These are phyloP conservation scores for Heterobasidion annosum DNA, from an alignment of 1,284 basidiomycete species.

Conservation along the genomic window DNA sequence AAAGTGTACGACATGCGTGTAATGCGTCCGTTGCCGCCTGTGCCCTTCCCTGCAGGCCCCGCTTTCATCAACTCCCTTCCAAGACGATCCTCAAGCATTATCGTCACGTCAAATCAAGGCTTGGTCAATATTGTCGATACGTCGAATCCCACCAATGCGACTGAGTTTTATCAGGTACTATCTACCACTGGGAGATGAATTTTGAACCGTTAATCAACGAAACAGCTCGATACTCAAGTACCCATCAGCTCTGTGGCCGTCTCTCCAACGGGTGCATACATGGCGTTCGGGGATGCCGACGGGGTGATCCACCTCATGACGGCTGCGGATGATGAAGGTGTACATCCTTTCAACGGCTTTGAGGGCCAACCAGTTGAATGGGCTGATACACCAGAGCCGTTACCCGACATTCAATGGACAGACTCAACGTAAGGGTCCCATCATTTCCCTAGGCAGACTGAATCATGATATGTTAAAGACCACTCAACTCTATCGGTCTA, in stretches of 20 bases:
- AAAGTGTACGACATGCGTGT: conserved; percentile 89
- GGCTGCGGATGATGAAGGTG: conserved; percentile 57
- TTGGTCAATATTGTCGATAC: conserved; percentile 88
- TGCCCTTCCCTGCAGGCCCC: conserved; percentile 85
- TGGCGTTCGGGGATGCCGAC: conserved; percentile 89
- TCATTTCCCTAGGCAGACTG: background rate
- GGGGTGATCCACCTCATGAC: conserved; percentile 84
- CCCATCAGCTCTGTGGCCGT: conserved; percentile 80
- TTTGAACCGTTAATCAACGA: conserved; percentile 6
- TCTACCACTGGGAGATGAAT: background rate
- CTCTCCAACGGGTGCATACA: conserved; percentile 81
- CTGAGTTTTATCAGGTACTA: conserved; percentile 71
- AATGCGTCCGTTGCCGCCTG: conserved; percentile 72
- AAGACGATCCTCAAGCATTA: conserved; percentile 69
- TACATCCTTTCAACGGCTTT: conserved; percentile 80
- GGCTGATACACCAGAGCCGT: conserved; percentile 67
- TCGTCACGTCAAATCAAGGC: conserved; percentile 79
- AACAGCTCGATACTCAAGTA: conserved; percentile 57
- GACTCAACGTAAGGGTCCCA: conserved; percentile 57
- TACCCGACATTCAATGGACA: conserved; percentile 74
- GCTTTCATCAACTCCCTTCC: conserved; percentile 84
- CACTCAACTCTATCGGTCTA: conserved; percentile 85
- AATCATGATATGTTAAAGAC: conserved; percentile 32
- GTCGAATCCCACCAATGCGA: conserved; percentile 54
- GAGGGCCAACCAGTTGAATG: conserved; percentile 79